Evolutionary conservation across 139 green algal species (phyloP), one percentile per base, ranked within the genome.

Genomic region (Chlamydomonas incerta): DNA sequence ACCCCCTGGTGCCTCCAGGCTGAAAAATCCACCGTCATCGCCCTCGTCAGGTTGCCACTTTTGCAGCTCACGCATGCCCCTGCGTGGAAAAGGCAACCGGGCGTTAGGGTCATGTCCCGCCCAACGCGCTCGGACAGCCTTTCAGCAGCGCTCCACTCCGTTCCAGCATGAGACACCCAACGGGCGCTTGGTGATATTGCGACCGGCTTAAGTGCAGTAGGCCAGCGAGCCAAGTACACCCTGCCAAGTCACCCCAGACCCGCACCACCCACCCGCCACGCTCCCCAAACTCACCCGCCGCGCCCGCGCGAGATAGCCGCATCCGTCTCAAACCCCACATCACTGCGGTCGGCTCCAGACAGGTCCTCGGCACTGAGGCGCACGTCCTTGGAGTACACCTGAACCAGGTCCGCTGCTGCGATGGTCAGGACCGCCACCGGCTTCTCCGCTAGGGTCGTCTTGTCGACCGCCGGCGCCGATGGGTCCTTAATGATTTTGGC

Each of bases 321-420:
- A 62, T 97, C 95, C 31, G 94, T 97, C 83, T 93, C 93, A 82
- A 97, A 96, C 20, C 87, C 93, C 26, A 90, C 74, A 26, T 90
- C 87, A 14, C 55, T 85, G 80, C 77, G 81, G 6, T 89, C 92
- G 77, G 66, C 35, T 1, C 86, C 33, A 0, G 91, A 90, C n/a
- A 97, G 71, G 72, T 96, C 93, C 26, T 91, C 83, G 6, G 88
- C 86, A 11, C 71, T 90, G 68, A 97, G 90, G 17, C 90, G 89
- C 62, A 97, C 91, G 77, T 97, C 94, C 35, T 88, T 91, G 57
- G 95, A 95, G 0, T 82, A 37, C 0, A 98, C 15, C 66, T 92
- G 81, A 26, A 92, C 86, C 0, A 96, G 55, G 31, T 95, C 93
- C 0, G 55, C 55, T 0, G 35, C 62, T 9, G 81, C 21, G 9